phyloP scores from a whole-genome alignment of 495 filamentous ascomycete species.

The Chaetomium tenue region DNA sequence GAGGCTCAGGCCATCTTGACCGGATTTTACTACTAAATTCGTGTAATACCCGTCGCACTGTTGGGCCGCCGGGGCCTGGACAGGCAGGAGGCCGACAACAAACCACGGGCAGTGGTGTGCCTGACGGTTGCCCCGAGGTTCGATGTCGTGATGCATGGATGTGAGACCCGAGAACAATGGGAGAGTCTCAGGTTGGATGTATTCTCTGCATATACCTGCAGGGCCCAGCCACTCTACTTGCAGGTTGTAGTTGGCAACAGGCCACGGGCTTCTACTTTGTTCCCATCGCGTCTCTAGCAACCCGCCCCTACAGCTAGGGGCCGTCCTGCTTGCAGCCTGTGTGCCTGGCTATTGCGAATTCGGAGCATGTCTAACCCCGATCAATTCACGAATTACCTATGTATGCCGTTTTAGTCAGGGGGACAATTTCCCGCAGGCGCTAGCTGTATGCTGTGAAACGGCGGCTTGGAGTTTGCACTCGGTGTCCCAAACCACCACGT shows the following conservation, averaged over 20 bases:
- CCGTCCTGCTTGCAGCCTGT: background rate
- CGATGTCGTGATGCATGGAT: background rate
- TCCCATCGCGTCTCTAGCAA: too few species aligned
- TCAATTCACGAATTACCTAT: background rate
- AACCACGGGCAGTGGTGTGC: background rate
- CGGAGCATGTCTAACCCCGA: background rate
- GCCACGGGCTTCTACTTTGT: background rate
- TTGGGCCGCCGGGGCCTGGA: background rate
- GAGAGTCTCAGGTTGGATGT: background rate
- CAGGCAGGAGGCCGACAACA: background rate
- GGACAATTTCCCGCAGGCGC: background rate
- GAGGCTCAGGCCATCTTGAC: background rate
- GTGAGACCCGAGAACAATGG: background rate
- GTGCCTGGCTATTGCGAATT: background rate
- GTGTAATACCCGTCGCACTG: background rate
- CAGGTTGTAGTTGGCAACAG: background rate
- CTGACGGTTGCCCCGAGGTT: too few species aligned
- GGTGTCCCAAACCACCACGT: slow-evolving; percentile 13
- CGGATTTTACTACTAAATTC: background rate
- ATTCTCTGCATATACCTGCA: background rate
- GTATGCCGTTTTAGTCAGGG: background rate
- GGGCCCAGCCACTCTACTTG: background rate
- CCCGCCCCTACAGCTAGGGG: background rate
- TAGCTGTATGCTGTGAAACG: slow-evolving; percentile 3
- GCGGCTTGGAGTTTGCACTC: background rate